phyloP scores from a whole-genome alignment of 805 yeast species.

The Candida ulmi region DNA sequence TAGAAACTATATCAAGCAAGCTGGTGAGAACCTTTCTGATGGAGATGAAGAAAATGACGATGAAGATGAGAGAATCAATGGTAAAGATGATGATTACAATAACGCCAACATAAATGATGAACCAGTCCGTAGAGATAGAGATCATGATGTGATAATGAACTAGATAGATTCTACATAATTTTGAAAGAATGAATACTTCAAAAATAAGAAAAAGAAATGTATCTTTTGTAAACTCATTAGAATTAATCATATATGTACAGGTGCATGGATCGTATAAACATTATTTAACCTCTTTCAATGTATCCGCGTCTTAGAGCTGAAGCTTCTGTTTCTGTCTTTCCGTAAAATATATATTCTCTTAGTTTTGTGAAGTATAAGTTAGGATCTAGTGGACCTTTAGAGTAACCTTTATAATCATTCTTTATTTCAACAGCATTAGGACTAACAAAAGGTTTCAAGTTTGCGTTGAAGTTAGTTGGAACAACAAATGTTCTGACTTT shows the following conservation, averaged over 20 bases:
- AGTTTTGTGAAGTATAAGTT: constrained; percentile 66
- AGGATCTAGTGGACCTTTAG: constrained; percentile 68
- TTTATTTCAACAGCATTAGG: constrained; percentile 64
- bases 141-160: constrained; percentile 21
- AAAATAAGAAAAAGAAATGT: too few relatives aligned
- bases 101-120: background rate
- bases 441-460: constrained; percentile 73
- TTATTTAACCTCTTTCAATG: constrained; percentile 27
- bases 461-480: constrained; percentile 44
- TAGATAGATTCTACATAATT: background rate
- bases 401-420: constrained; percentile 65
- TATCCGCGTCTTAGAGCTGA: constrained; percentile 17
- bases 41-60: constrained; percentile 9
- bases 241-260: constrained; percentile 10
- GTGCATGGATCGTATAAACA: too few relatives aligned
- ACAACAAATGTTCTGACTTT: constrained; percentile 89
- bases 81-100: constrained; percentile 1
- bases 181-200: too few relatives aligned
- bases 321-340: constrained; percentile 42
- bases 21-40: constrained; percentile 7
- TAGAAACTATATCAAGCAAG: constrained; percentile 7
- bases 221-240: too few relatives aligned
- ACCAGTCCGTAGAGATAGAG: constrained; percentile 12
- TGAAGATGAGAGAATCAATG: constrained; percentile 3
- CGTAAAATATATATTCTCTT: constrained; percentile 70